Conservation (phyloP, 352 stramenopile genomes). For the Lagenidium giganteum region DNA sequence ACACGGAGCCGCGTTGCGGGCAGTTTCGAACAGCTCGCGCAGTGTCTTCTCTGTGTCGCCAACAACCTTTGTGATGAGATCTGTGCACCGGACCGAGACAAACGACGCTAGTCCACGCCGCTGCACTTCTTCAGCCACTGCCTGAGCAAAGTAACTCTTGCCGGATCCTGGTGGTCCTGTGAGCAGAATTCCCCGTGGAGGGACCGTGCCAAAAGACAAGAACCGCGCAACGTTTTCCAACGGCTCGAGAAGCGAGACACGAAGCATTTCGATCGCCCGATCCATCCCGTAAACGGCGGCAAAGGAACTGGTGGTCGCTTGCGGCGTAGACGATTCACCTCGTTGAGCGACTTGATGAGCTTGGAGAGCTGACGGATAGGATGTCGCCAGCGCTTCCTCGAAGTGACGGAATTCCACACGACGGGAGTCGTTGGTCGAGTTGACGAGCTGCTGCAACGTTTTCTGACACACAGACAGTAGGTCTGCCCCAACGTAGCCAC, state of each 20-base stretch:
- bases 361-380: constrained; percentile 95
- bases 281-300: constrained; percentile 95
- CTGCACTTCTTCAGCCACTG: constrained; percentile 53
- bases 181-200: constrained; percentile 97
- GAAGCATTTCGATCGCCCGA: constrained; percentile 94
- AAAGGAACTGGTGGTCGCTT: constrained; percentile 22
- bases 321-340: no score
- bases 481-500: constrained; percentile 92
- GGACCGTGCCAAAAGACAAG: constrained; percentile 95
- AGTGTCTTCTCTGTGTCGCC: constrained; percentile 87
- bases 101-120: constrained; percentile 71
- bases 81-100: constrained; percentile 83
- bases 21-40: constrained; percentile 82
- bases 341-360: constrained; percentile 91
- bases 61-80: constrained; percentile 89
- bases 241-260: constrained; percentile 96
- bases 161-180: constrained; percentile 97
- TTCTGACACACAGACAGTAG: constrained; percentile 75
- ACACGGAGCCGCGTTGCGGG: constrained; percentile 81
- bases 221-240: constrained; percentile 95
- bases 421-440: constrained; percentile 3
- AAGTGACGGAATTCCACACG: constrained; percentile 38
- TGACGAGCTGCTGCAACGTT: constrained; percentile 56
- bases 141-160: constrained; percentile 95
- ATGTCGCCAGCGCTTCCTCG: constrained; percentile 86